A percentile compares a stretch with the other conserved stretches of the same genome.
These are phyloP conservation scores for Cutaneotrichosporon dermatis DNA, from an alignment of 1,284 basidiomycete genomes.

Conservation along the genomic window DNA sequence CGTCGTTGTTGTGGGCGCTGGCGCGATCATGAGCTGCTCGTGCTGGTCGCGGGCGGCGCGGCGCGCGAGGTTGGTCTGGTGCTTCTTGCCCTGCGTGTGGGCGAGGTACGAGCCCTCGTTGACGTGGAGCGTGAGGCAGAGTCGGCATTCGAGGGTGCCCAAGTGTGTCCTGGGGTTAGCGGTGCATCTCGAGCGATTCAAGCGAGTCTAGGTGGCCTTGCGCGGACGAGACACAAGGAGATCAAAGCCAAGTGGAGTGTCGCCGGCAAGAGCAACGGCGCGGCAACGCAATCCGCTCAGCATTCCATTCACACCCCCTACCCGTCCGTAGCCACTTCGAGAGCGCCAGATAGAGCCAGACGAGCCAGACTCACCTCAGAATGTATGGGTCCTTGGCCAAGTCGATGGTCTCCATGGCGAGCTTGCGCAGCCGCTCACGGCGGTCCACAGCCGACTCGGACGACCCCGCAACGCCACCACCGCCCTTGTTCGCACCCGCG, in stretches of 20 bases:
- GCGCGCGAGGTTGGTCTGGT: slow-evolving; percentile 95
- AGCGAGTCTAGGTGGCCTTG: no score
- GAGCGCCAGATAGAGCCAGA: no score
- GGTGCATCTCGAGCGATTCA: neutral
- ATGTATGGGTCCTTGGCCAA: slow-evolving; percentile 99
- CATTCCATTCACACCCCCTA: no score
- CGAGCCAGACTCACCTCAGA: slow-evolving; percentile 53
- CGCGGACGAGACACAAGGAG: no score
- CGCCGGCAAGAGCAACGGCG: no score
- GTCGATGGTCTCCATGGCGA: slow-evolving; percentile 94
- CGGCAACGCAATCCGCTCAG: no score
- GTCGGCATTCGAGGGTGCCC: slow-evolving; percentile 92
- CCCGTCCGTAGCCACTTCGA: no score
- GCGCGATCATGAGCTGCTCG: slow-evolving; percentile 81
- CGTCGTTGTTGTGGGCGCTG: slow-evolving; percentile 55
- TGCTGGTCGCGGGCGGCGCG: slow-evolving; percentile 94
- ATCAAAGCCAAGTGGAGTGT: no score
- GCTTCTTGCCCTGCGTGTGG: slow-evolving; percentile 99
- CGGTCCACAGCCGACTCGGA: slow-evolving; percentile 89
- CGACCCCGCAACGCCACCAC: slow-evolving; percentile 70
- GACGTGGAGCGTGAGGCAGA: slow-evolving; percentile 95
- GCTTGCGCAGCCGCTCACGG: slow-evolving; percentile 87
- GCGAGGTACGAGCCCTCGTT: slow-evolving; percentile 99
- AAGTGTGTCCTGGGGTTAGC: slow-evolving; percentile 70
- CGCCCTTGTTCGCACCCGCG: slow-evolving; percentile 91